phyloP scores from a whole-genome alignment of 2,329 filamentous ascomycete species.

The Phymatotrichopsis omnivora region DNA sequence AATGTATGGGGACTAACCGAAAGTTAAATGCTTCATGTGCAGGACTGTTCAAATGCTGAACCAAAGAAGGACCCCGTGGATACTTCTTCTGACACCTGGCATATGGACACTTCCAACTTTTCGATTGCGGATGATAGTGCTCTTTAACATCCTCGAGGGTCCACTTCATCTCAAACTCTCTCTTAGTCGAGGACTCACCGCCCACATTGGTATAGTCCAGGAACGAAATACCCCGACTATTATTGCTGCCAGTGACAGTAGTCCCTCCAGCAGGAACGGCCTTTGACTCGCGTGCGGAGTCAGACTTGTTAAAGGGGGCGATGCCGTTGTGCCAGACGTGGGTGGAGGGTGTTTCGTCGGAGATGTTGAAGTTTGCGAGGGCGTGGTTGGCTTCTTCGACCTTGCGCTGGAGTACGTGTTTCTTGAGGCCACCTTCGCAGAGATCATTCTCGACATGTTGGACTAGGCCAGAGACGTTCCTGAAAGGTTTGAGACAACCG shows the following conservation, averaged over 20 bases:
- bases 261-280: not conserved
- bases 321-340: conserved; percentile 18
- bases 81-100: not conserved
- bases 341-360: conserved; percentile 13
- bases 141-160: no score
- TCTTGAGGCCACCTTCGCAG: conserved; percentile 21
- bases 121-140: no score
- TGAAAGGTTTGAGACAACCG: conserved; percentile 21
- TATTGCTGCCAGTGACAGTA: no score
- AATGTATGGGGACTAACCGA: conserved; percentile 1
- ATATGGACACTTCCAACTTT: not conserved
- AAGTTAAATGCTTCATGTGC: conserved; percentile 15
- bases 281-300: not conserved
- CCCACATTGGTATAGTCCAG: no score
- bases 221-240: no score
- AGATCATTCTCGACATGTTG: conserved; percentile 29
- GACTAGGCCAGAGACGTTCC: conserved; percentile 25
- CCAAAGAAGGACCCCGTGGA: no score
- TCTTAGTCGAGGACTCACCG: no score
- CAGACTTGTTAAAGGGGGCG: conserved; percentile 4
- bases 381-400: conserved; percentile 14
- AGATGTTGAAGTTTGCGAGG: conserved; percentile 1
- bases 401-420: conserved; percentile 11
- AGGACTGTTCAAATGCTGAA: conserved; percentile 12
- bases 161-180: no score